Evolutionary conservation across 495 filamentous ascomycete species (phyloP).

Genomic region (Penicillium desertorum): DNA sequence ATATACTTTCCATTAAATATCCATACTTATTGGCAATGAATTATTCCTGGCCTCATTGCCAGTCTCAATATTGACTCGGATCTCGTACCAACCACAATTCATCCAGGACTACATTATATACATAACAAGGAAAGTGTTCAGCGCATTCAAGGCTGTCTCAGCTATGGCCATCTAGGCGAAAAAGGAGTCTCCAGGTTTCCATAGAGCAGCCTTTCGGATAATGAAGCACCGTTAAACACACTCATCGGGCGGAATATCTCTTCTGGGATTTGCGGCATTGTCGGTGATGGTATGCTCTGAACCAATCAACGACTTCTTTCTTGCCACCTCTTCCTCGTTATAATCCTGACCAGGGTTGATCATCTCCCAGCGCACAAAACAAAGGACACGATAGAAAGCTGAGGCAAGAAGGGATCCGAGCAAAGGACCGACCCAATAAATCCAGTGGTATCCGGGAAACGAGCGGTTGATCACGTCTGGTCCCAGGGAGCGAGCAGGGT

Average conservation of each 20-base stretch:
- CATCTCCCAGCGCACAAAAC: conserved; percentile 68
- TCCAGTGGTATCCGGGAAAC: conserved; percentile 60
- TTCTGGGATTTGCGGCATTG: not conserved
- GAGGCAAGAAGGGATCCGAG: conserved; percentile 66
- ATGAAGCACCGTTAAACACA: conserved; percentile 9
- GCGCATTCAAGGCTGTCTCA: not conserved
- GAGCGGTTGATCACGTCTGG: conserved; percentile 61
- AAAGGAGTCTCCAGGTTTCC: conserved; percentile 3
- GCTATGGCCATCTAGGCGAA: conserved; percentile 7
- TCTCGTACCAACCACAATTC: not conserved
- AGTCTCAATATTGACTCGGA: not conserved
- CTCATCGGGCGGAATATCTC: conserved; percentile 8
- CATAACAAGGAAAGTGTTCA: not conserved
- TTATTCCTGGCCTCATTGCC: not conserved
- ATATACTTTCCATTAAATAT: not conserved
- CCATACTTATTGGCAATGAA: not conserved
- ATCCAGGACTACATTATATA: not conserved
- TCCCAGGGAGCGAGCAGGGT: conserved; percentile 71
- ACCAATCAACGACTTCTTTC: conserved; percentile 9
- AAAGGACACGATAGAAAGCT: conserved; percentile 66
- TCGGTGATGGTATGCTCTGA: conserved; percentile 22
- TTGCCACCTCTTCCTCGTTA: conserved; percentile 36
- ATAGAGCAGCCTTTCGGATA: not conserved
- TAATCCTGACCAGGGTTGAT: conserved; percentile 76
- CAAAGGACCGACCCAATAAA: conserved; percentile 65